Conservation (phyloP, 2,329 filamentous ascomycete species). For the Cladophialophora carrionii region DNA sequence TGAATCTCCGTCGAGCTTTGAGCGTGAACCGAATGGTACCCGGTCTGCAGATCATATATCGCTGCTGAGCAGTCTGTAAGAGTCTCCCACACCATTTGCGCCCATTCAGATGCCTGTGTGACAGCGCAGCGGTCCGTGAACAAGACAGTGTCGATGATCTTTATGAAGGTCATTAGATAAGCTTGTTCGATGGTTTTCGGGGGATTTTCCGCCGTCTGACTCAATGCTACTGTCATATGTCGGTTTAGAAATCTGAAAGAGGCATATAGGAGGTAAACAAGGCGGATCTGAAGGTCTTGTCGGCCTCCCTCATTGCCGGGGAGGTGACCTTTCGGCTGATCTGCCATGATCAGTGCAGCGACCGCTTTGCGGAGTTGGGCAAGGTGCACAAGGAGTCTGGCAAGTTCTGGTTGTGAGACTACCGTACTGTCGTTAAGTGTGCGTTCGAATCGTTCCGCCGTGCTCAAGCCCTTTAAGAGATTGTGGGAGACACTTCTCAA, state of each 20-base stretch:
- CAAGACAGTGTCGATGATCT: slow-evolving; percentile 26
- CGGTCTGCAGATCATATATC: slow-evolving; percentile 18
- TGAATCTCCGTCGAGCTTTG: background rate
- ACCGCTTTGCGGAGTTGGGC: slow-evolving; percentile 27
- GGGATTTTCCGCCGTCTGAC: slow-evolving; percentile 2
- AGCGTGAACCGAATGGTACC: background rate
- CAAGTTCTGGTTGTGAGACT: slow-evolving; percentile 18
- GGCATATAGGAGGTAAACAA: slow-evolving; percentile 14
- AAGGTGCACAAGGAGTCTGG: slow-evolving; percentile 18
- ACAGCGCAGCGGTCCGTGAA: slow-evolving; percentile 20
- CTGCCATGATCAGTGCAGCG: slow-evolving; percentile 10
- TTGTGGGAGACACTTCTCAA: slow-evolving; percentile 14
- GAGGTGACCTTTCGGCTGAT: background rate
- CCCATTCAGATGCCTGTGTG: slow-evolving; percentile 11
- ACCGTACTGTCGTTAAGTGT: slow-evolving; percentile 7
- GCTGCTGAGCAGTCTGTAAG: slow-evolving; percentile 33
- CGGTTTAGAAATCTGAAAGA: slow-evolving; percentile 18
- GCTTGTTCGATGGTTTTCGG: background rate
- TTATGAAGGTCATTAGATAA: slow-evolving; percentile 24
- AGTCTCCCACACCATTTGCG: slow-evolving; percentile 13
- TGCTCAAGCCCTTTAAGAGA: background rate
- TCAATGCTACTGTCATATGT: background rate
- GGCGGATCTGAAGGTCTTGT: slow-evolving; percentile 2
- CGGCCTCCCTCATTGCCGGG: background rate
- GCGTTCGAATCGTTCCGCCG: slow-evolving; percentile 2